Percentiles rank a stretch among this genome's conserved stretches.
These are phyloP conservation scores for Saccharomyces kudriavzevii DNA, from an alignment of 805 yeast species.

Conservation along the genomic window DNA sequence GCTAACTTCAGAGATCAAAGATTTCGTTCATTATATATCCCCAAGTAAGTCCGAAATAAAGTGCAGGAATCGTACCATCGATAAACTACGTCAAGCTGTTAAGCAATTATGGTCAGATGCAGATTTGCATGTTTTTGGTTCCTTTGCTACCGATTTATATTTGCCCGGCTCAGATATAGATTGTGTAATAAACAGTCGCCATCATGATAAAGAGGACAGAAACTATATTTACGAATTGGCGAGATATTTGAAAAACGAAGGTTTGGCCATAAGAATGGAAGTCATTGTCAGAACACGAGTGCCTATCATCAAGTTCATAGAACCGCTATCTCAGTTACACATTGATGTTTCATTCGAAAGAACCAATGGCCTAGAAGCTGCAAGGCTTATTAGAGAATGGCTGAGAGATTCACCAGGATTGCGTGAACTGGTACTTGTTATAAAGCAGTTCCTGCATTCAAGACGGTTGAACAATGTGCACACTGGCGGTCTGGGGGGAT, in stretches of 20 bases:
- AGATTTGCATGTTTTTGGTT: slow-evolving; percentile 82
- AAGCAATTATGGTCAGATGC: slow-evolving; percentile 66
- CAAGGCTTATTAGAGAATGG: slow-evolving; percentile 72
- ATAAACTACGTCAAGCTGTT: slow-evolving; percentile 46
- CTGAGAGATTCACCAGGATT: slow-evolving; percentile 62
- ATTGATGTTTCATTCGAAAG: slow-evolving; percentile 89
- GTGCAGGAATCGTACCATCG: slow-evolving; percentile 59
- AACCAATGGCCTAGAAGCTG: slow-evolving; percentile 74
- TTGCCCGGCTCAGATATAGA: slow-evolving; percentile 96
- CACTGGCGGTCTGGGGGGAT: slow-evolving; percentile 92
- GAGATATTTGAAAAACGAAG: slow-evolving; percentile 51
- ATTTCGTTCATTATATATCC: slow-evolving; percentile 76
- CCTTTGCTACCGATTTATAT: slow-evolving; percentile 86
- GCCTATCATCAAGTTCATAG: slow-evolving; percentile 88
- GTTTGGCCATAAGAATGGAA: slow-evolving; percentile 64
- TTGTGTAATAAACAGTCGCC: slow-evolving; percentile 68
- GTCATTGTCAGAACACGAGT: slow-evolving; percentile 87
- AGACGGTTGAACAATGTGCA: slow-evolving; percentile 80
- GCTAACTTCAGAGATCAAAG: slow-evolving; percentile 78
- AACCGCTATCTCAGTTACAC: slow-evolving; percentile 57
- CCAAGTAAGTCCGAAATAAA: slow-evolving; percentile 71
- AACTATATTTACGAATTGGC: slow-evolving; percentile 65
- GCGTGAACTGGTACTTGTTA: slow-evolving; percentile 69
- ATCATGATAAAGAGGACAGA: slow-evolving; percentile 51
- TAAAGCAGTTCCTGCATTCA: slow-evolving; percentile 77